Evolutionary conservation across 352 stramenopile species (phyloP).

Genomic region (Phytophthora europaea): DNA sequence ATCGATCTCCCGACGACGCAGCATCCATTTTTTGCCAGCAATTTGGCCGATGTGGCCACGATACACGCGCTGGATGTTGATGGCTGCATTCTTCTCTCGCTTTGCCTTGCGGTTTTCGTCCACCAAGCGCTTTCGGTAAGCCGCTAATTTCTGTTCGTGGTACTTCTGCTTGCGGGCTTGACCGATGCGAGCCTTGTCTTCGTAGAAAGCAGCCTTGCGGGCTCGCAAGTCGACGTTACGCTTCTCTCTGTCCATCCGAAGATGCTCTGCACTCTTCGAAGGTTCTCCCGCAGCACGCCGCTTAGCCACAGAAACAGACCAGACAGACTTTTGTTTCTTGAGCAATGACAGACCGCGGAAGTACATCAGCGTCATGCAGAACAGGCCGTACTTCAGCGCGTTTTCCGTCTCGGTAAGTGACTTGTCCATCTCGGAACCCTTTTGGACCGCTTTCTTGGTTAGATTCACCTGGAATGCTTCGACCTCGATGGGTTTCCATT

Average conservation of each 20-base stretch:
- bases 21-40: constrained; percentile 85
- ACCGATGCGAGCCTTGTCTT: constrained; percentile 68
- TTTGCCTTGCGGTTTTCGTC: constrained; percentile 73
- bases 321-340: constrained; percentile 85
- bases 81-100: constrained; percentile 54
- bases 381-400: constrained; percentile 96
- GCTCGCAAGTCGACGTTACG: constrained; percentile 51
- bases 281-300: constrained; percentile 11
- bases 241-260: constrained; percentile 64
- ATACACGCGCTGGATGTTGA: constrained; percentile 81
- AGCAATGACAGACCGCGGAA: constrained; percentile 93
- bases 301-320: constrained; percentile 62
- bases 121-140: constrained; percentile 74
- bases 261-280: constrained; percentile 50
- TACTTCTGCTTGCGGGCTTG: constrained; percentile 73
- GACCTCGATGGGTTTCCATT: constrained; percentile 82
- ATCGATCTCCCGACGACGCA: constrained; percentile 88
- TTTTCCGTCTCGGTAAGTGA: constrained; percentile 90
- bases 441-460: constrained; percentile 73
- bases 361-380: constrained; percentile 97
- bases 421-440: constrained; percentile 72
- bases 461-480: constrained; percentile 59
- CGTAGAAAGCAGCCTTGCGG: constrained; percentile 51
- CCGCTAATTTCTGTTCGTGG: constrained; percentile 68
- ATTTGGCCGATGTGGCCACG: constrained; percentile 85